phyloP scores from a whole-genome alignment of 2,329 filamentous ascomycete species.

The Talaromyces piceae region DNA sequence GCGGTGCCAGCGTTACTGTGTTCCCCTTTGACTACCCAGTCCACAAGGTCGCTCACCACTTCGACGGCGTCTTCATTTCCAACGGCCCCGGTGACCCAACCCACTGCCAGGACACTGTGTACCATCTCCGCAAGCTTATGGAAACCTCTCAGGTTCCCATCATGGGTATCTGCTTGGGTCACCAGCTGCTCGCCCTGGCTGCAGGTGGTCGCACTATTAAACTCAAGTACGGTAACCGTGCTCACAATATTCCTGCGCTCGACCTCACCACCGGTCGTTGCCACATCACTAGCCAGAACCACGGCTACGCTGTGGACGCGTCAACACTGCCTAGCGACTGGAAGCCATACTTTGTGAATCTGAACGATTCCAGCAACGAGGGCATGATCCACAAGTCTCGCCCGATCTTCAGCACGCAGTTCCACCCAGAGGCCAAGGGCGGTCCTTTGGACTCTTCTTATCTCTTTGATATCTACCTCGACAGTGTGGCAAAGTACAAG shows the following conservation, averaged over 20 bases:
- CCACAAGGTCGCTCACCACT: conserved; percentile 96
- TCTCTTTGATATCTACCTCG: conserved; percentile 92
- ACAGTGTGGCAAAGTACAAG: conserved; percentile 87
- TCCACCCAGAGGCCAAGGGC: conserved; percentile 97
- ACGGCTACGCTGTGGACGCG: conserved; percentile 91
- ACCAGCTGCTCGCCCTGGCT: conserved; percentile 89
- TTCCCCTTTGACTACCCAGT: conserved; percentile 97
- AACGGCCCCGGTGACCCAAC: conserved; percentile 98
- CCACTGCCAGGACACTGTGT: conserved; percentile 89
- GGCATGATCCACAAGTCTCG: conserved; percentile 93
- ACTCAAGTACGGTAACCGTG: conserved; percentile 98
- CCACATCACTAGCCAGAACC: conserved; percentile 98
- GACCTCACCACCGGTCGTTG: conserved; percentile 93
- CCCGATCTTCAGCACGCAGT: conserved; percentile 97
- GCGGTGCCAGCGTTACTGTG: conserved; percentile 84
- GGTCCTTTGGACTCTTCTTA: conserved; percentile 93
- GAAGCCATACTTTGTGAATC: conserved; percentile 97
- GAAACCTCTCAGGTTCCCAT: conserved; percentile 83
- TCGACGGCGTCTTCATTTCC: conserved; percentile 97
- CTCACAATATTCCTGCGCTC: conserved; percentile 94
- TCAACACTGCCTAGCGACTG: conserved; percentile 75
- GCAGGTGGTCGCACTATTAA: conserved; percentile 86
- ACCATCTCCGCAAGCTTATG: conserved; percentile 86
- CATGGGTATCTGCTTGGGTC: conserved; percentile 96
- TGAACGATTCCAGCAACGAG: conserved; percentile 97